Percentiles rank a stretch among this genome's conserved stretches.
These are phyloP conservation scores for Allomyces arbusculus DNA, from an alignment of 192 early-diverging fungal genomes.

Conservation along the genomic window DNA sequence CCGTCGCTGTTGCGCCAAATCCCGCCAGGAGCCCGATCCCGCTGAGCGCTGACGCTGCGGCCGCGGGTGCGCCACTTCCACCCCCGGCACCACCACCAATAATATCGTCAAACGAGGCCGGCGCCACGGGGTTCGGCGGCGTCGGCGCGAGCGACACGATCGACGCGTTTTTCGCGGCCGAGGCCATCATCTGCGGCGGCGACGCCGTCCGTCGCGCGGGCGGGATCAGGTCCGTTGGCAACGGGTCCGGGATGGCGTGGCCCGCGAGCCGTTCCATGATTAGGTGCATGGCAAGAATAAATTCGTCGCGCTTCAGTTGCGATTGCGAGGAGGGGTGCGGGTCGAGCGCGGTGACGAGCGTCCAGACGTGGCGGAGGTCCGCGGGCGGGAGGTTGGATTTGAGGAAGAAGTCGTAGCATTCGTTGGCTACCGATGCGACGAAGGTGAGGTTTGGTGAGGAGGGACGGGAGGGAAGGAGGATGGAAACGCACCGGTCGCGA, in stretches of 20 bases:
- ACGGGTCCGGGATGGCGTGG: constrained; percentile 11
- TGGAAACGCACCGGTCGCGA: background rate
- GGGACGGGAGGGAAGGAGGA: no score
- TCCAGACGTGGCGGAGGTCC: background rate
- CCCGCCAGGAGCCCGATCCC: no score
- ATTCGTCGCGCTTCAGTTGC: constrained; percentile 13
- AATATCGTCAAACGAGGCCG: no score
- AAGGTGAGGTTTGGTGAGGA: no score
- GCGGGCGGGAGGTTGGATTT: background rate
- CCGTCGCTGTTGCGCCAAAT: no score
- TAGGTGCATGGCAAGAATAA: constrained; percentile 20
- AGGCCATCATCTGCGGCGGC: no score
- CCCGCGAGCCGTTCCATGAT: constrained; percentile 23
- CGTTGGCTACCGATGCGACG: background rate
- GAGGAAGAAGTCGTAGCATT: background rate
- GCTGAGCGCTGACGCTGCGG: no score
- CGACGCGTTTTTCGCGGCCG: no score
- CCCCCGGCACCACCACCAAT: no score
- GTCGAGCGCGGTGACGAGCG: background rate
- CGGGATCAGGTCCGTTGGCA: constrained; percentile 12
- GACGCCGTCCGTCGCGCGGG: background rate
- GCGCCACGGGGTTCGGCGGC: no score
- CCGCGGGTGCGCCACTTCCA: no score
- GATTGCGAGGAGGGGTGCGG: background rate
- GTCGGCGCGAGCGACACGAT: no score